Conservation (phyloP, 306 rosid species). For the Lathyrus oleraceus region DNA sequence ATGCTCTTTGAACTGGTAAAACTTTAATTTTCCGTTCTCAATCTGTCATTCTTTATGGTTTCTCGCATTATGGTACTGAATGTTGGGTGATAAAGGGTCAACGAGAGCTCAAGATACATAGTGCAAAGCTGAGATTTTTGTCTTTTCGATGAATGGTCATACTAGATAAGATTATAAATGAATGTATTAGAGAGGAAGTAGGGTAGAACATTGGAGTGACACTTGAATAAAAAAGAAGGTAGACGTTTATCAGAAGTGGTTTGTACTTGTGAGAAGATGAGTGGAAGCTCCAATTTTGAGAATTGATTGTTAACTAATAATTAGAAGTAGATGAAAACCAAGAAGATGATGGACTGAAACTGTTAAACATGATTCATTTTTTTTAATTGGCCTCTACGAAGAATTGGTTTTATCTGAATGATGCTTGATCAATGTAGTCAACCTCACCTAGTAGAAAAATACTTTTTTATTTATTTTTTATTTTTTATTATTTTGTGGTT, state of each 20-base stretch:
- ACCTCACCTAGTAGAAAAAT: background rate
- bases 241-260: background rate
- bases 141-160: background rate
- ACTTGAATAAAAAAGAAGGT: background rate
- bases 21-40: conserved; percentile 1
- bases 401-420: background rate
- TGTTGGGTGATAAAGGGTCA: background rate
- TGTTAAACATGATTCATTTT: background rate
- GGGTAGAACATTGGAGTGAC: background rate
- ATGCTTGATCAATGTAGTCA: background rate
- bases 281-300: background rate
- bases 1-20: conserved; percentile 92
- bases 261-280: conserved; percentile 15
- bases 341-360: background rate
- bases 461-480: background rate
- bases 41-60: conserved; percentile 7
- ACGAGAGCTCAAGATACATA: background rate
- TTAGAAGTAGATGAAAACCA: conserved; percentile 11
- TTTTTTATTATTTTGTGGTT: conserved; percentile 7
- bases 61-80: background rate
- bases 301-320: background rate
- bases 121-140: background rate
- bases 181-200: conserved; percentile 1
- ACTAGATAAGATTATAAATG: background rate
- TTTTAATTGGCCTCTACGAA: background rate